phyloP scores from a whole-genome alignment of 768 basidiomycete genomes.

The Epithele typhae region DNA sequence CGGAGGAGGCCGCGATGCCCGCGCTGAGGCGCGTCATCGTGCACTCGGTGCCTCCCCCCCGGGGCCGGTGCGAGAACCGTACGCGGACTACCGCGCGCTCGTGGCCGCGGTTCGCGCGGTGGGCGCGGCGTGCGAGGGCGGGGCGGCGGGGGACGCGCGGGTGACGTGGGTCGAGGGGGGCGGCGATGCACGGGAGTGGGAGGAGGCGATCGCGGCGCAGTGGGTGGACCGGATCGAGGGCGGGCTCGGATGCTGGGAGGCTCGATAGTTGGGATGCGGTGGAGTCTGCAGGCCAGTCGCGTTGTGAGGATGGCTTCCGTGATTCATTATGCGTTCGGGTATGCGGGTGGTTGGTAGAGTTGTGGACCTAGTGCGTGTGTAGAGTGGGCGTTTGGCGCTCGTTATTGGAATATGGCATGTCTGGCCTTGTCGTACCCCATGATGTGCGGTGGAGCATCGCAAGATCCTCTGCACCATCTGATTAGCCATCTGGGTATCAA shows the following conservation, averaged over 20 bases:
- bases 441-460: too few species aligned
- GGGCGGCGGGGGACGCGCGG: neutral
- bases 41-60: conserved; percentile 7
- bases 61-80: conserved; percentile 3
- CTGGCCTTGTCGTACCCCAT: too few species aligned
- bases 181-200: conserved; percentile 5
- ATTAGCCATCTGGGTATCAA: too few species aligned
- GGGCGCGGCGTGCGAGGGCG: conserved; percentile 1
- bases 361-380: too few species aligned
- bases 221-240: conserved; percentile 12
- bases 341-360: too few species aligned
- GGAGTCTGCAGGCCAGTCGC: too few species aligned
- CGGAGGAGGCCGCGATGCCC: neutral
- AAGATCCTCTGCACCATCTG: too few species aligned
- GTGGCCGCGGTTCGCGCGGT: conserved; percentile 4
- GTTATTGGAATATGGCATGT: too few species aligned
- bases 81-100: conserved; percentile 7
- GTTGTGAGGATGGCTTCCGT: too few species aligned
- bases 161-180: conserved; percentile 2
- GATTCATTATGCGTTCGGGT: too few species aligned
- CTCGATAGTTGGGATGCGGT: too few species aligned
- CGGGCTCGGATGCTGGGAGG: conserved; percentile 8
- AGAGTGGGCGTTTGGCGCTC: too few species aligned
- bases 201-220: conserved; percentile 1
- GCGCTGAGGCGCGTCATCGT: conserved; percentile 3